Percentiles rank a stretch among this genome's conserved stretches.
These are phyloP conservation scores for Pluteus cervinus DNA, from an alignment of 768 basidiomycete species.

Conservation along the genomic window DNA sequence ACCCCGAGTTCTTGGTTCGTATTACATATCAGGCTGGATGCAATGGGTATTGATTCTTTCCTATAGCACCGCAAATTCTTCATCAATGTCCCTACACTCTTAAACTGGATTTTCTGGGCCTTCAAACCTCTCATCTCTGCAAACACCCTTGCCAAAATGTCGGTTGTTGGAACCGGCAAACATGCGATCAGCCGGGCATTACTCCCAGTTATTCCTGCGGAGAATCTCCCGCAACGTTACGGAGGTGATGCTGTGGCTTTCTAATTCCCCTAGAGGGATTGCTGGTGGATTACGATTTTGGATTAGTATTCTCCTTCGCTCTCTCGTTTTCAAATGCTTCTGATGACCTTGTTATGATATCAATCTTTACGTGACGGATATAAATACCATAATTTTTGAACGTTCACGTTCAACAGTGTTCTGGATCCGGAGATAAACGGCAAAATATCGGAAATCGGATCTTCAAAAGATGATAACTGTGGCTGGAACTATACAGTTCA, in stretches of 20 bases:
- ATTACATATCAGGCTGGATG: neutral
- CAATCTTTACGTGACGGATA: too few species aligned
- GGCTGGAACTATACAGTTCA: conserved; percentile 33
- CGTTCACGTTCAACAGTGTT: too few species aligned
- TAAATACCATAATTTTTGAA: too few species aligned
- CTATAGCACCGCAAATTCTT: conserved; percentile 69
- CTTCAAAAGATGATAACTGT: too few species aligned
- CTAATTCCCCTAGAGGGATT: too few species aligned
- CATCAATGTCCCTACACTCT: conserved; percentile 69
- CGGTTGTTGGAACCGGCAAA: conserved; percentile 64
- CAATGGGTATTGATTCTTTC: neutral
- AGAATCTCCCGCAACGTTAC: conserved; percentile 62
- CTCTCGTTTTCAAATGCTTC: too few species aligned
- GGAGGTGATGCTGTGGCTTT: conserved; percentile 62
- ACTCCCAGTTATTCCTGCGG: conserved; percentile 44
- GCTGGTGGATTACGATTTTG: too few species aligned
- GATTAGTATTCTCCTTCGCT: too few species aligned
- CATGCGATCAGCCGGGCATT: conserved; percentile 55
- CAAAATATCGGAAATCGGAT: too few species aligned
- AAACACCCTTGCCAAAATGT: conserved; percentile 77
- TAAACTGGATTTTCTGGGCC: conserved; percentile 81
- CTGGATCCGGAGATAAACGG: too few species aligned
- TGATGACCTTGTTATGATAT: too few species aligned
- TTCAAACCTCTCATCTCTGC: conserved; percentile 73
- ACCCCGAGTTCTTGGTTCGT: conserved; percentile 72